phyloP scores from a whole-genome alignment of 495 filamentous ascomycete genomes.

The Penicillium paradoxum region DNA sequence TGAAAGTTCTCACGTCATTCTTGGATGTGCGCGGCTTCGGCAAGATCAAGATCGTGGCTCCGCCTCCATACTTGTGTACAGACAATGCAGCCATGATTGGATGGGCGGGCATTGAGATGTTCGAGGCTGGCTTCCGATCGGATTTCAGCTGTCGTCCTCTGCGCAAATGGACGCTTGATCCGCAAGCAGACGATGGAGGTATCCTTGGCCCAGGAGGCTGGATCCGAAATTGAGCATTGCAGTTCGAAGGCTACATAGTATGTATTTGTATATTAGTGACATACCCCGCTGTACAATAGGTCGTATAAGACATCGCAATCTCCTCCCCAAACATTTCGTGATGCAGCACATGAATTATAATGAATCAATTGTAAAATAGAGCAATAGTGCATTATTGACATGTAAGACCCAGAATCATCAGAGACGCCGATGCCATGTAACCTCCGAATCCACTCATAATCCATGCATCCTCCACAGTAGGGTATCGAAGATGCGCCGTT shows the following conservation, averaged over 20 bases:
- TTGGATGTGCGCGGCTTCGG: constrained; percentile 60
- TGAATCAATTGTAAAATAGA: neutral
- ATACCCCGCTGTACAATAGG: constrained; percentile 4
- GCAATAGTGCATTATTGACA: constrained; percentile 8
- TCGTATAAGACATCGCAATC: constrained; percentile 24
- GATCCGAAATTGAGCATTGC: constrained; percentile 15
- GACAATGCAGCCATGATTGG: constrained; percentile 99
- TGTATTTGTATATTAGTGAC: constrained; percentile 6
- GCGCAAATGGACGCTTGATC: constrained; percentile 76
- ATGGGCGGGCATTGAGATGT: constrained; percentile 94
- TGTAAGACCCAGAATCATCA: constrained; percentile 11
- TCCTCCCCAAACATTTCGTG: neutral
- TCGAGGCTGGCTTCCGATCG: constrained; percentile 65
- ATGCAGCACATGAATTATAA: neutral
- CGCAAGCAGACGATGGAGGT: constrained; percentile 47
- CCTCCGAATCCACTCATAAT: constrained; percentile 17
- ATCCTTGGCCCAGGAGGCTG: constrained; percentile 42
- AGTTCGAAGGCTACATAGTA: neutral
- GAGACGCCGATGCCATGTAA: constrained; percentile 29
- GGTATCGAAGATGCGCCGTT: constrained; percentile 32
- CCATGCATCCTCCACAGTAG: constrained; percentile 24
- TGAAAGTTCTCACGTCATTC: constrained; percentile 56
- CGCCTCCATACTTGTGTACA: constrained; percentile 72
- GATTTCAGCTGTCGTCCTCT: constrained; percentile 53
- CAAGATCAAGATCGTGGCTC: constrained; percentile 61